Conservation (phyloP, 2,329 filamentous ascomycete genomes). For the Graphilbum sp. region DNA sequence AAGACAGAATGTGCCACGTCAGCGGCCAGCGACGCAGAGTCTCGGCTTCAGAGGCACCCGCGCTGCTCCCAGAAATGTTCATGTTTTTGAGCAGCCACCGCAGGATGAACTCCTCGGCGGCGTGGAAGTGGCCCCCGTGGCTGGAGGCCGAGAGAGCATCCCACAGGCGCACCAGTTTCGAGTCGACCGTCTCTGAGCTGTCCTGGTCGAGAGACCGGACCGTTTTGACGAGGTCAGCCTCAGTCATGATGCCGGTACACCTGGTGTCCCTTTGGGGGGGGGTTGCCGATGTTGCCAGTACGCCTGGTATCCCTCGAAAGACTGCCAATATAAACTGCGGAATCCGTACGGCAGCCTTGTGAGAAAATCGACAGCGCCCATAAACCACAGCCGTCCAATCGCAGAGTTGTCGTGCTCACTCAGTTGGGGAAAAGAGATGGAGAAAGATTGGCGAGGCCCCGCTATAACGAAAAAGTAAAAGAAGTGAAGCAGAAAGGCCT, state of each 20-base stretch:
- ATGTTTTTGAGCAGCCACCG: constrained; percentile 49
- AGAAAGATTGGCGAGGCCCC: too few relatives aligned
- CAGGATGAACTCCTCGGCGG: constrained; percentile 39
- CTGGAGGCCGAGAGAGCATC: constrained; percentile 20
- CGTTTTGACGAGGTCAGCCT: constrained; percentile 27
- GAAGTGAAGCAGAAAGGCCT: too few relatives aligned
- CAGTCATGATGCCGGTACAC: constrained; percentile 6
- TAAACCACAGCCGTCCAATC: too few relatives aligned
- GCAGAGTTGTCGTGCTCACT: too few relatives aligned
- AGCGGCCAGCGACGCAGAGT: constrained; percentile 37
- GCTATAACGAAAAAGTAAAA: too few relatives aligned
- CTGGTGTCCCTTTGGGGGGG: not conserved
- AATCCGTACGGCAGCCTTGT: too few relatives aligned
- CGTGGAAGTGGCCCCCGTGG: constrained; percentile 27
- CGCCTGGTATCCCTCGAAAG: too few relatives aligned
- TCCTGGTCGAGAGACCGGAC: constrained; percentile 39
- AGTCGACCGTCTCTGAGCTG: constrained; percentile 23
- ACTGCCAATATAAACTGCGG: too few relatives aligned
- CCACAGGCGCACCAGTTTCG: constrained; percentile 35
- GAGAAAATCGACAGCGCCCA: too few relatives aligned
- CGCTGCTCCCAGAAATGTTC: constrained; percentile 23
- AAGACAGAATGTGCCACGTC: constrained; percentile 45
- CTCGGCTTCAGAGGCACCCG: constrained; percentile 27
- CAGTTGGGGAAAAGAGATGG: too few relatives aligned
- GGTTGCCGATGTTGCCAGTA: not conserved